Base-by-base conservation (phyloP, 1,284 basidiomycete species). In the Papiliotrema terrestris region DNA sequence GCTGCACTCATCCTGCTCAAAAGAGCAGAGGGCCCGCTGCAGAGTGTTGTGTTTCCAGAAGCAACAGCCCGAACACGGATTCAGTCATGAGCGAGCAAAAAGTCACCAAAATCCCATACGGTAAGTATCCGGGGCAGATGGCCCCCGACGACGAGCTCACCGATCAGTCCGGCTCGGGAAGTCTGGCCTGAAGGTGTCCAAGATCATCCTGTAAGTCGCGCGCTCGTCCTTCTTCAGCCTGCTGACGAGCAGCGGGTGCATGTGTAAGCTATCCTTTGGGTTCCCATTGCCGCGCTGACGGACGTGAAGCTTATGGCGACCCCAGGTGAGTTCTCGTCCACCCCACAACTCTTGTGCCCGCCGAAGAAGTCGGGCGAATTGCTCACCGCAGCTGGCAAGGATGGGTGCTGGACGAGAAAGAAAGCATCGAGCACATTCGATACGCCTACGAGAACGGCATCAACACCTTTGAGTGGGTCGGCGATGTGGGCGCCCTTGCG, bases 351-450 rank as follows among this genome's bases (percentile, higher is more conserved):
- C n/a, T n/a, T n/a, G n/a, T n/a, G n/a, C n/a, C n/a, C n/a, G n/a
- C n/a, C n/a, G n/a, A n/a, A n/a, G n/a, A n/a, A n/a, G n/a, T n/a
- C n/a, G n/a, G n/a, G n/a, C n/a, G n/a, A n/a, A n/a, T n/a, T 14
- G 35, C 52, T 55, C 42, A 56, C 45, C 15, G 32, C 61, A 57
- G 61, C 29, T 41, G 49, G 45, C 61, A 62, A 52, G 56, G 59
- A 25, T 76, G 74, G 72, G 62, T 73, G 17, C 62, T 74, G 1
- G 65, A 59, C 23, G 73, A 76, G 57, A 59, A 68, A 48, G 59
- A 60, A 26, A 62, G 65, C 32, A 71, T 76, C 48, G 62, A 72
- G 54, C 72, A 75, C 49, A 72, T 76, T 60, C 68, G 71, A 49
- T 62, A 58, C 49, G 73, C 73, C n/a, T 76, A 67, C 53, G 63